Percentiles rank a stretch among this genome's conserved stretches.
Evolutionary conservation across 192 early-diverging fungal genomes (phyloP).

Genomic region (Chytriomyces sp.): DNA sequence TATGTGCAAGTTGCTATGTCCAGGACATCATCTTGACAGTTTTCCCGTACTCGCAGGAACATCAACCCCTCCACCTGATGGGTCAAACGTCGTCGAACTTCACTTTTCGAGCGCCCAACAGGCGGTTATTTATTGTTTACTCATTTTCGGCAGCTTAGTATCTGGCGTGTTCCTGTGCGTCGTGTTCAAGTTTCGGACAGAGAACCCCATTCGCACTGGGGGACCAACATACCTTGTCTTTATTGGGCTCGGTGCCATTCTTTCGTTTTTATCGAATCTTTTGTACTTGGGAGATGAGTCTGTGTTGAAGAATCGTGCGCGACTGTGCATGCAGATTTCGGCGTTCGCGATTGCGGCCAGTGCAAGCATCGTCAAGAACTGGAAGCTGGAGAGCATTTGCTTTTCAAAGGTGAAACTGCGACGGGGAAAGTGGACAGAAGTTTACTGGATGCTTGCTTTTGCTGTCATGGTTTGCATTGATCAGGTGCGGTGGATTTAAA

Average conservation of each 20-base stretch:
- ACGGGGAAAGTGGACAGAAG: neutral
- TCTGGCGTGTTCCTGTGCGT: neutral
- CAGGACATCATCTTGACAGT: neutral
- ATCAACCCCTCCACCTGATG: neutral
- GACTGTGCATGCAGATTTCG: slow-evolving; percentile 1
- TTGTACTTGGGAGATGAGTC: neutral
- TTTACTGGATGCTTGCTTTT: neutral
- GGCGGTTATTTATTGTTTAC: neutral
- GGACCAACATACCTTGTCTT: neutral
- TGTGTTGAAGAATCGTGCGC: neutral
- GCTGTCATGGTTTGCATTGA: neutral
- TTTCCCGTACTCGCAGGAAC: neutral
- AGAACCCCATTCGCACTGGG: neutral
- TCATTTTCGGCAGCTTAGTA: neutral
- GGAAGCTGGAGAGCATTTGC: neutral
- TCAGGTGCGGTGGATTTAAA: neutral
- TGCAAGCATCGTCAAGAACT: neutral
- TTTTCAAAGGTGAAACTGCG: neutral
- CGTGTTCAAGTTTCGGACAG: neutral
- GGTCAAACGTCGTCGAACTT: neutral
- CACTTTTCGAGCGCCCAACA: neutral
- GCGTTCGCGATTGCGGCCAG: neutral
- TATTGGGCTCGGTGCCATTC: neutral
- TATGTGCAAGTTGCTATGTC: neutral
- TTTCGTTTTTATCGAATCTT: neutral